Evolutionary conservation across 148 eudicot genomes (phyloP).

Genomic region (Persicaria maculosa): DNA sequence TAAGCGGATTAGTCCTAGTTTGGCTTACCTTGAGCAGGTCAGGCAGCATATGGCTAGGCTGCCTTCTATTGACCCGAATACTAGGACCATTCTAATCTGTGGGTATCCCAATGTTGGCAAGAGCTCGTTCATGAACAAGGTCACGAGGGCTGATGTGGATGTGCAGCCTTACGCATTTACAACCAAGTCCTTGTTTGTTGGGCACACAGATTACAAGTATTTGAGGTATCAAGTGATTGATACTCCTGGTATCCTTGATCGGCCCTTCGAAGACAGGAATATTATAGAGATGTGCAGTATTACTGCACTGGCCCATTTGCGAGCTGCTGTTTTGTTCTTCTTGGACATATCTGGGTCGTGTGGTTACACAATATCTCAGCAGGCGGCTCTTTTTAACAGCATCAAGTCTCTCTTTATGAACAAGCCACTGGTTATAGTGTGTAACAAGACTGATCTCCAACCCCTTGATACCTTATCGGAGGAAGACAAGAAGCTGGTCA

Average conservation of each 20-base stretch:
- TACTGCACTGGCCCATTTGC: constrained; percentile 88
- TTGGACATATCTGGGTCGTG: constrained; percentile 85
- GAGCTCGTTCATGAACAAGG: constrained; percentile 92
- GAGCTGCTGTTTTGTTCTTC: constrained; percentile 87
- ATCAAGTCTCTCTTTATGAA: constrained; percentile 92
- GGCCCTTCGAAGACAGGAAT: constrained; percentile 92
- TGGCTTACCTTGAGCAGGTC: constrained; percentile 89
- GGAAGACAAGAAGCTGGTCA: constrained; percentile 71
- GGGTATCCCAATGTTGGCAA: constrained; percentile 97
- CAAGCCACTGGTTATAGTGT: constrained; percentile 74
- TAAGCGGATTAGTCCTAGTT: constrained; percentile 77
- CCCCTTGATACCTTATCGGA: constrained; percentile 64
- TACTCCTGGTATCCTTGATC: constrained; percentile 85
- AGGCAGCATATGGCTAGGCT: constrained; percentile 95
- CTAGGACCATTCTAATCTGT: constrained; percentile 78
- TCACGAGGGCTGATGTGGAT: constrained; percentile 93
- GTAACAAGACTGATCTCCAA: constrained; percentile 89
- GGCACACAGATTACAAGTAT: constrained; percentile 90
- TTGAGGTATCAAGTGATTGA: constrained; percentile 89
- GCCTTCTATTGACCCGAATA: constrained; percentile 94
- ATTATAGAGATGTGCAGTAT: constrained; percentile 98
- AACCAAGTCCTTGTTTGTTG: constrained; percentile 87
- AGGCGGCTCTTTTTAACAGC: constrained; percentile 81
- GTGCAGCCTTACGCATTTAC: constrained; percentile 98
- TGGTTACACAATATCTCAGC: constrained; percentile 85